Conservation (phyloP, 352 stramenopile species). For the Phytophthora uliginosa region DNA sequence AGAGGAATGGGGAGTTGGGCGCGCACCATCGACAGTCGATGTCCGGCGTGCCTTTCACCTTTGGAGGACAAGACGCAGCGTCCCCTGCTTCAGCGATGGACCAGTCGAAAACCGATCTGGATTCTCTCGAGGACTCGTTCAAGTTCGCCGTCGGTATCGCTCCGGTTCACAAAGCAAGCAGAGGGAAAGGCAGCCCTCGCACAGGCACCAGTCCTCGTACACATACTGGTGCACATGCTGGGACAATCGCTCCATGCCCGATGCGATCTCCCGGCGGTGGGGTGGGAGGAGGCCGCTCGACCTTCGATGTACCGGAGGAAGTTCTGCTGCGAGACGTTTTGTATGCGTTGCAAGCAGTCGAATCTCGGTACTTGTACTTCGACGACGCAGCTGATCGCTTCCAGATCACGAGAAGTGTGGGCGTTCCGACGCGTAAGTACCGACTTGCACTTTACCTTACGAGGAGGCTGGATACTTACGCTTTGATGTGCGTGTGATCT, state of each 20-base stretch:
- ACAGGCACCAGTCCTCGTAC: slow-evolving; percentile 9
- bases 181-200: slow-evolving; percentile 31
- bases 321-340: slow-evolving; percentile 93
- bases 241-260: slow-evolving; percentile 1
- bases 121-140: slow-evolving; percentile 85
- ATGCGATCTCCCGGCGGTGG: slow-evolving; percentile 2
- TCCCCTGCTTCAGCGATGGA: slow-evolving; percentile 3
- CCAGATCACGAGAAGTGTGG: slow-evolving; percentile 80
- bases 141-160: slow-evolving; percentile 80
- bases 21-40: slow-evolving; percentile 41
- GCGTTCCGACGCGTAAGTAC: slow-evolving; percentile 81
- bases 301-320: slow-evolving; percentile 86
- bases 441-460: not conserved
- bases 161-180: slow-evolving; percentile 39
- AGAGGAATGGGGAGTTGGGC: slow-evolving; percentile 4
- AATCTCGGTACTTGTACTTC: slow-evolving; percentile 92
- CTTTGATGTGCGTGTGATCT: slow-evolving; percentile 4
- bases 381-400: slow-evolving; percentile 81
- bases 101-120: slow-evolving; percentile 44
- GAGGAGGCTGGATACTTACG: slow-evolving; percentile 10
- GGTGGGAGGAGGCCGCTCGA: slow-evolving; percentile 24
- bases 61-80: slow-evolving; percentile 12
- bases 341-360: slow-evolving; percentile 94
- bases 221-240: slow-evolving; percentile 14
- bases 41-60: slow-evolving; percentile 21